Base-by-base conservation (phyloP, 805 yeast genomes). In the Metschnikowia similis region DNA sequence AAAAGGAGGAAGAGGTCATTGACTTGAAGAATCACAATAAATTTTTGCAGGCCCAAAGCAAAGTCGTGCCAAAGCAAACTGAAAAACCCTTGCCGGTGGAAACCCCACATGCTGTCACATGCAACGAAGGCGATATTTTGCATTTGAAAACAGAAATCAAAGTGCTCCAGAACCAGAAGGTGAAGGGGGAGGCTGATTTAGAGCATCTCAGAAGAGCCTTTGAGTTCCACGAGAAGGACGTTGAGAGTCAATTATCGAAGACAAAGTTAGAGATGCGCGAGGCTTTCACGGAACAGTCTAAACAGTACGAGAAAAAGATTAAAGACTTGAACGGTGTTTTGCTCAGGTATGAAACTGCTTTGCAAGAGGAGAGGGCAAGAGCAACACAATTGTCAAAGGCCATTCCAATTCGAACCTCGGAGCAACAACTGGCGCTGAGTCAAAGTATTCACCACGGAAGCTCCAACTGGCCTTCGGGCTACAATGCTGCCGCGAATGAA, bases 281-380 rank as follows among this genome's bases (percentile, higher is more conserved):
- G 13, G 61, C 58, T 9, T 49, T 69, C 13, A 55, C 62, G 16
- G 48, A 58, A 10, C 56, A 61, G 34, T 56, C 62, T 4, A 54
- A 53, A 1, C 70, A 61, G 31, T 64, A 67, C 51, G 76, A 72
- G 45, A 65, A 62, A 42, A 68, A 63, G 45, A 62, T 72, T 27
- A 69, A 66, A 48, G 75, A 72, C 40, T 56, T 72, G 17, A 53
- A 59, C 11, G 53, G 62, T 14, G 57, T 64, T 6, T 53, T 71
- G 1, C 49, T 62, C 10, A 66, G 61, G 55, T 72, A 64, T 51
- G 78, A 73, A 53, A 54, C 59, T 1, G 49, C 68, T 17, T 48
- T 73, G 3, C 76, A 71, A 41, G 75, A 72, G 45, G 70, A 70
- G 51, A 66, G 71, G 48, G 50, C 64, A 2, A 56, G 58, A 36